phyloP scores from a whole-genome alignment of 2,329 filamentous ascomycete genomes.

The Fusarium temperatum region DNA sequence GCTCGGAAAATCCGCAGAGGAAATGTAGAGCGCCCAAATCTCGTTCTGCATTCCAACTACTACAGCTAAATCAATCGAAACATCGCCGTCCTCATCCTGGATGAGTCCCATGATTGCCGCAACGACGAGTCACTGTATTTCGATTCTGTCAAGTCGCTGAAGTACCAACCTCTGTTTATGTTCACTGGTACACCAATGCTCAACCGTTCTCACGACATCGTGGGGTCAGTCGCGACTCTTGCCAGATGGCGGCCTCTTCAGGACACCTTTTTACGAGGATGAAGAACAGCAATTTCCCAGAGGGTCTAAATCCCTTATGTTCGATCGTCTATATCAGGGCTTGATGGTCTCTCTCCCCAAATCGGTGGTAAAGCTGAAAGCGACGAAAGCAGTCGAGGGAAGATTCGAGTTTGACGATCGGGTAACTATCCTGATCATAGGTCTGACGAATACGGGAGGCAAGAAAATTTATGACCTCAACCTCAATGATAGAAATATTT shows the following conservation, averaged over 20 bases:
- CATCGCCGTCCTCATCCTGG: background rate
- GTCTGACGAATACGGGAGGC: background rate
- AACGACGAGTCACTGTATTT: background rate
- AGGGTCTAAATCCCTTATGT: background rate
- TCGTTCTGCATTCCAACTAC: background rate
- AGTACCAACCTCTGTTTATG: background rate
- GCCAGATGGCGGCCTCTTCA: background rate
- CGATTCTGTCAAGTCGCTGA: background rate
- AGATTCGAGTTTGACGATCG: background rate
- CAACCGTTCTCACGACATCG: background rate
- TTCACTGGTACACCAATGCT: background rate
- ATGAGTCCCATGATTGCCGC: background rate
- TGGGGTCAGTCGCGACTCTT: background rate
- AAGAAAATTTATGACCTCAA: background rate
- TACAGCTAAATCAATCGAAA: background rate
- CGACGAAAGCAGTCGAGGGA: background rate
- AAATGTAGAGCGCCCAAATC: background rate
- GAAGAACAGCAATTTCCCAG: background rate
- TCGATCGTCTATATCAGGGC: background rate
- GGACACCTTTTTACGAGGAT: background rate
- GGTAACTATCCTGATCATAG: background rate
- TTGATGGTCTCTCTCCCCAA: background rate
- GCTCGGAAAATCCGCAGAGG: background rate
- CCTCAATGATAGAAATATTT: background rate
- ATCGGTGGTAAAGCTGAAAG: background rate